phyloP scores from a whole-genome alignment of 257 asterid genomes.

The Nicotiana tomentosiformis region DNA sequence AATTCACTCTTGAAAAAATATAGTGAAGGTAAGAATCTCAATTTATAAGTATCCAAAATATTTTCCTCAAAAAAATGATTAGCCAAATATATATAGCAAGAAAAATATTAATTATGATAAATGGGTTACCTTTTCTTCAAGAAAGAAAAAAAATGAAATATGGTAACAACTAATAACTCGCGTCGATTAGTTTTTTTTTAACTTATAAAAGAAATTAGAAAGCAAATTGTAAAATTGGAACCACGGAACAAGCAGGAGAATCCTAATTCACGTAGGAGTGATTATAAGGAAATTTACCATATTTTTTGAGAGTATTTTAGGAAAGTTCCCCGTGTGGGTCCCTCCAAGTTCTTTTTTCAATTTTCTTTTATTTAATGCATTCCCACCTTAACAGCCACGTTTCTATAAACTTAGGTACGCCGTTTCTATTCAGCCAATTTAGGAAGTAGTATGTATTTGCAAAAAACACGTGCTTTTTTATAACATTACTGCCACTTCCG shows the following conservation, averaged over 20 bases:
- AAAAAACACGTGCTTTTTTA: constrained; percentile 8
- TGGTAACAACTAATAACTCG: no score
- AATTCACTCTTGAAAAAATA: no score
- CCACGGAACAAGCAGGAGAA: no score
- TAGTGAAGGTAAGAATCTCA: background rate
- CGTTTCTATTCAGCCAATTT: constrained; percentile 16
- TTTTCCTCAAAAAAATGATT: background rate
- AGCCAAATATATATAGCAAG: background rate
- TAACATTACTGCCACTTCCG: background rate
- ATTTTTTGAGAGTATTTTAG: no score
- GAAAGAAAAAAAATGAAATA: background rate
- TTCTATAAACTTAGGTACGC: constrained; percentile 12
- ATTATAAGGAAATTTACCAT: no score
- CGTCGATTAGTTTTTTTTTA: no score
- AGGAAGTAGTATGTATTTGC: background rate
- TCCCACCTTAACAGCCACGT: constrained; percentile 40
- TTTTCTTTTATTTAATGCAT: background rate
- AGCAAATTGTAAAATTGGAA: no score
- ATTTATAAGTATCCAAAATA: background rate
- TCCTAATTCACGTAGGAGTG: no score
- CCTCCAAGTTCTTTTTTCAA: background rate
- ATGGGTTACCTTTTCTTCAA: background rate
- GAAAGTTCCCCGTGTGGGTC: background rate
- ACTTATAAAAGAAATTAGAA: no score
- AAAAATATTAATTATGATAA: no score